These are phyloP conservation scores for Micractinium sp. DNA, from an alignment of 139 green algal genomes.

Conservation along the genomic window DNA sequence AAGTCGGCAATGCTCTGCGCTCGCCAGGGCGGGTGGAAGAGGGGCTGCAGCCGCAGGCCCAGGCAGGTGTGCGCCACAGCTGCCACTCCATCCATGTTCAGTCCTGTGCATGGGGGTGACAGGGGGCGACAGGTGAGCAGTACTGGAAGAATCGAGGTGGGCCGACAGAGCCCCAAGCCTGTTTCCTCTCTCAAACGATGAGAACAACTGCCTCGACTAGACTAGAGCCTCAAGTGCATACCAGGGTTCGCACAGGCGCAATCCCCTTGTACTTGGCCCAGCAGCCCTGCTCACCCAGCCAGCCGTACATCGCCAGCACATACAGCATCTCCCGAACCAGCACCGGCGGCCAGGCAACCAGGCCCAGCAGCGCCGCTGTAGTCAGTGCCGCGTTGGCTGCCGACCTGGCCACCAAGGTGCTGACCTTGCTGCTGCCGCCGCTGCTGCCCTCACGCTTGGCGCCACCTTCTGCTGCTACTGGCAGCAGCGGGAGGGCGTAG, in stretches of 20 bases:
- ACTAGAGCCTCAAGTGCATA: too few relatives aligned
- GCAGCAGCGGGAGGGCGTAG: slow-evolving; percentile 4
- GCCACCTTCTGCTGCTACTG: not conserved
- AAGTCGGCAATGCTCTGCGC: not conserved
- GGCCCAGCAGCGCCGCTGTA: not conserved
- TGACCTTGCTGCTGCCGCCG: not conserved
- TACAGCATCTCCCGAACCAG: not conserved
- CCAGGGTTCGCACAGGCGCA: not conserved
- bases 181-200: too few relatives aligned
- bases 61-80: not conserved
- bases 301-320: not conserved
- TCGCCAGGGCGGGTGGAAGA: slow-evolving; percentile 5
- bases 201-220: too few relatives aligned
- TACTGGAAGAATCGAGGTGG: too few relatives aligned
- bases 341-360: not conserved
- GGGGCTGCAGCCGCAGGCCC: not conserved
- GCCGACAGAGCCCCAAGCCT: too few relatives aligned
- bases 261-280: not conserved
- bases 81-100: not conserved
- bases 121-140: not conserved
- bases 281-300: slow-evolving; percentile 1
- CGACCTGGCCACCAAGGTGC: not conserved
- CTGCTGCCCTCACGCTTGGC: too few relatives aligned
- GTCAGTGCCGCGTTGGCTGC: not conserved
- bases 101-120: not conserved